A percentile compares a stretch with the other conserved stretches of the same genome.
phyloP scores from a whole-genome alignment of 163 green algal species.

The Prototheca wickerhamii region DNA sequence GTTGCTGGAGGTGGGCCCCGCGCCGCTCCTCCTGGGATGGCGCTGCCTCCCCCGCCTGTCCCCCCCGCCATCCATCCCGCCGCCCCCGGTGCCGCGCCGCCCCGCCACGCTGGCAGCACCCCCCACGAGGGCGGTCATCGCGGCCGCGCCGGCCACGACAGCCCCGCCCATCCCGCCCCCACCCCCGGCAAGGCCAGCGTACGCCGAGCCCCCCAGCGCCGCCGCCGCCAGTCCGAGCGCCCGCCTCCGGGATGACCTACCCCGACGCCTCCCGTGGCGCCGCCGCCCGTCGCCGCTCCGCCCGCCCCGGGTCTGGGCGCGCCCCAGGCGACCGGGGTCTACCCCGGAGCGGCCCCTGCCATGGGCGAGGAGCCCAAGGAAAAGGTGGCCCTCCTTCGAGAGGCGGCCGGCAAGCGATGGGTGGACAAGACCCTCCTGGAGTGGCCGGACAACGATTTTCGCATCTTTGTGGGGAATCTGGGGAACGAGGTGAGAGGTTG shows the following conservation, averaged over 20 bases:
- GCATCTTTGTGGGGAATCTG: constrained; percentile 95
- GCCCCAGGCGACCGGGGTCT: not conserved
- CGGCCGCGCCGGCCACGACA: too few species aligned
- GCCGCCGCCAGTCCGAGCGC: too few species aligned
- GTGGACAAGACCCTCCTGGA: constrained; percentile 67
- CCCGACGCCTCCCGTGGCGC: not conserved
- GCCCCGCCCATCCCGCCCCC: too few species aligned
- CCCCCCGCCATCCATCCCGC: too few species aligned
- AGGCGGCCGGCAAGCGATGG: constrained; percentile 70
- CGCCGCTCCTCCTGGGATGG: too few species aligned
- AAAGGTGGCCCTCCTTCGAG: constrained; percentile 34
- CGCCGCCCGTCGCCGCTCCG: not conserved
- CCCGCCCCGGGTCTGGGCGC: not conserved
- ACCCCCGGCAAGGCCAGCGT: too few species aligned
- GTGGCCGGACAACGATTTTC: constrained; percentile 90
- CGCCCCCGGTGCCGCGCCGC: too few species aligned
- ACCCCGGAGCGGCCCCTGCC: not conserved
- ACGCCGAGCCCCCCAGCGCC: too few species aligned
- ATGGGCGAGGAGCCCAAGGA: not conserved
- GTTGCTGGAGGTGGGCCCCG: too few species aligned
- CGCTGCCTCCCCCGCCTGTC: too few species aligned
- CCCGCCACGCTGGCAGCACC: too few species aligned
- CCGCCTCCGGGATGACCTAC: not conserved
- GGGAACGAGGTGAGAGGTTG: constrained; percentile 71
- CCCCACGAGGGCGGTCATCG: too few species aligned